Evolutionary conservation across 139 green algal species (phyloP).

Genomic region (Tetradesmus obliquus): DNA sequence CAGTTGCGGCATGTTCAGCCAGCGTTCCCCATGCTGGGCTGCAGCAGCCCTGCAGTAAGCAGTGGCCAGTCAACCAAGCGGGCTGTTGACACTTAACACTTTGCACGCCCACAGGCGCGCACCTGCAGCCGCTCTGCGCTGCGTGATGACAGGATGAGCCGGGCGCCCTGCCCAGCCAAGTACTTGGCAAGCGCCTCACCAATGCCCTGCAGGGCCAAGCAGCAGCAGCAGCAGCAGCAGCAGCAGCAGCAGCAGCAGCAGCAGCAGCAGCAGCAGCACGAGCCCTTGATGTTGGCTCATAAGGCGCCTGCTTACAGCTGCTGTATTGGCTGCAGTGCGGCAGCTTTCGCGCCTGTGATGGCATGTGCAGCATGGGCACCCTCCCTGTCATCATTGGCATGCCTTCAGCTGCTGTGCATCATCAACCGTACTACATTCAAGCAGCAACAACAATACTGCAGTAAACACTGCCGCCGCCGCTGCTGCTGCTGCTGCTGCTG

Average conservation of each 20-base stretch:
- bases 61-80: background rate
- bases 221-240: background rate
- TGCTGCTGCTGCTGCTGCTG: background rate
- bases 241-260: background rate
- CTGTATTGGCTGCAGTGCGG: no score
- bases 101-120: background rate
- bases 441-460: no score
- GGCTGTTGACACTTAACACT: no score
- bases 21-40: background rate
- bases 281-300: no score
- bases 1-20: no score
- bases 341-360: no score
- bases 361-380: no score
- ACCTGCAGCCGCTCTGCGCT: constrained; percentile 69
- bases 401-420: no score
- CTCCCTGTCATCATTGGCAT: no score
- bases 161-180: constrained; percentile 69
- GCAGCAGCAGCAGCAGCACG: background rate
- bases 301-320: no score
- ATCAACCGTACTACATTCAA: no score
- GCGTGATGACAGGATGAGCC: constrained; percentile 80
- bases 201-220: constrained; percentile 67
- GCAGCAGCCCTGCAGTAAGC: background rate
- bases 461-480: no score
- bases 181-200: constrained; percentile 71